Percentiles rank a stretch among this genome's conserved stretches.
Evolutionary conservation across 148 eudicot genomes (phyloP).

Genomic region (Mesembryanthemum crystallinum): DNA sequence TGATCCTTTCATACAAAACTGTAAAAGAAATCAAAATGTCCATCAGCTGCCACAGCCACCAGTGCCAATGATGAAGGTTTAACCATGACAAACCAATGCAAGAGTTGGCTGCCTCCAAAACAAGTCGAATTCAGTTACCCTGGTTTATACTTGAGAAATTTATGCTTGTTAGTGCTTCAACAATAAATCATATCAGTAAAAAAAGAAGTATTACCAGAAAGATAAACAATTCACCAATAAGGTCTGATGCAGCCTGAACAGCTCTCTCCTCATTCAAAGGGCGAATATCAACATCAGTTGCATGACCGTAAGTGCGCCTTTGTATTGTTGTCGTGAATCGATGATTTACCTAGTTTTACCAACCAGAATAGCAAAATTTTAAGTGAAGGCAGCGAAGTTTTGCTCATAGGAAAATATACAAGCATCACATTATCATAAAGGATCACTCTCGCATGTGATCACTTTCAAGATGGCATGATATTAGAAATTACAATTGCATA

Average conservation of each 20-base stretch:
- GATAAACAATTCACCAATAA: conserved; percentile 82
- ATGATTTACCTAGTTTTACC: conserved; percentile 64
- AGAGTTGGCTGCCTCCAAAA: conserved; percentile 7
- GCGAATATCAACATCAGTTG: conserved; percentile 85
- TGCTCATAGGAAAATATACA: not conserved
- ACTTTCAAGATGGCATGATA: not conserved
- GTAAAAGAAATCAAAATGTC: not conserved
- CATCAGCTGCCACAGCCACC: not conserved
- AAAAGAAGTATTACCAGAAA: conserved; percentile 58
- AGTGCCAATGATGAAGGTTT: not conserved
- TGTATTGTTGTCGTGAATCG: conserved; percentile 76
- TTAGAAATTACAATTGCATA: too few relatives aligned
- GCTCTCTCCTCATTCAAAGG: conserved; percentile 94
- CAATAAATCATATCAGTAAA: not conserved
- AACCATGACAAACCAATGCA: not conserved
- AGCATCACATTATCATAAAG: not conserved
- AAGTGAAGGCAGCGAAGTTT: not conserved
- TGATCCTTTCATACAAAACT: not conserved
- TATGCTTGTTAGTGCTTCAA: not conserved
- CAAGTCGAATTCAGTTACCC: not conserved
- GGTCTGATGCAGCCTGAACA: conserved; percentile 86
- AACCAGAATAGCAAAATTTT: conserved; percentile 4
- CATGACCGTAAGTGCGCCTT: conserved; percentile 87
- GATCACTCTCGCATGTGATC: not conserved
- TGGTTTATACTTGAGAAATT: not conserved